phyloP scores from a whole-genome alignment of 1,284 basidiomycete species.

The Kalmanozyma brasiliensis region DNA sequence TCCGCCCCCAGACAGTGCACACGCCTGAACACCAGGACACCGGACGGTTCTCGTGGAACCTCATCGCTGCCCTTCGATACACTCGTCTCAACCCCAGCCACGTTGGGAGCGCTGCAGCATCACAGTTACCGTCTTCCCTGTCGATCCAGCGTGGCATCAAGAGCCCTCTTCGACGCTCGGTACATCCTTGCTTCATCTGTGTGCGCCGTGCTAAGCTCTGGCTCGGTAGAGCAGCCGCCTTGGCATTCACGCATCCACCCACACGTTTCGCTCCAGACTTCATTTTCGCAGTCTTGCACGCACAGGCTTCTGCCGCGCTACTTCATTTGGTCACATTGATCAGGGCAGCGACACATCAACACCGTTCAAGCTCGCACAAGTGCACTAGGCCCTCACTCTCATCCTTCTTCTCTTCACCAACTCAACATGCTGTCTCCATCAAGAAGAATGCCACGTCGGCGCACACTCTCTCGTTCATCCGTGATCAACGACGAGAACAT shows the following conservation, averaged over 20 bases:
- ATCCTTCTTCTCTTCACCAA: not conserved
- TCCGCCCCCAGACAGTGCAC: not conserved
- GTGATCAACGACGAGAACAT: conserved; percentile 35
- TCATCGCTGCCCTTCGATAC: too few relatives aligned
- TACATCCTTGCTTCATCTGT: too few relatives aligned
- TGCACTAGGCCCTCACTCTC: not conserved
- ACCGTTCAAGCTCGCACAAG: too few relatives aligned
- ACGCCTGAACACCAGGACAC: not conserved
- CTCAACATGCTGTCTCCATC: conserved; percentile 23
- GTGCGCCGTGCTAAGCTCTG: too few relatives aligned
- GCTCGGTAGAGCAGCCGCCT: too few relatives aligned
- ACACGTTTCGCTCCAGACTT: too few relatives aligned
- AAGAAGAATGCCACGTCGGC: conserved; percentile 18
- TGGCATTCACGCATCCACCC: not conserved
- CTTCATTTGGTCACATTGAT: conserved; percentile 17
- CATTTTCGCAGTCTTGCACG: not conserved
- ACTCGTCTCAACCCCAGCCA: too few relatives aligned
- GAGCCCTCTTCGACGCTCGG: too few relatives aligned
- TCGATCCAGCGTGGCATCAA: too few relatives aligned
- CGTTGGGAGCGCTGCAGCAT: too few relatives aligned
- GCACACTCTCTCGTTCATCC: conserved; percentile 1
- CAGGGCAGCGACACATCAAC: conserved; percentile 13
- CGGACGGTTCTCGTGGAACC: not conserved
- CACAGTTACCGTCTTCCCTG: too few relatives aligned
- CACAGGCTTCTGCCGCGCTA: not conserved